A percentile compares a stretch with the other conserved stretches of the same genome.
Conservation (phyloP, 2,329 filamentous ascomycete genomes). For the Verticillium zaregamsianum region DNA sequence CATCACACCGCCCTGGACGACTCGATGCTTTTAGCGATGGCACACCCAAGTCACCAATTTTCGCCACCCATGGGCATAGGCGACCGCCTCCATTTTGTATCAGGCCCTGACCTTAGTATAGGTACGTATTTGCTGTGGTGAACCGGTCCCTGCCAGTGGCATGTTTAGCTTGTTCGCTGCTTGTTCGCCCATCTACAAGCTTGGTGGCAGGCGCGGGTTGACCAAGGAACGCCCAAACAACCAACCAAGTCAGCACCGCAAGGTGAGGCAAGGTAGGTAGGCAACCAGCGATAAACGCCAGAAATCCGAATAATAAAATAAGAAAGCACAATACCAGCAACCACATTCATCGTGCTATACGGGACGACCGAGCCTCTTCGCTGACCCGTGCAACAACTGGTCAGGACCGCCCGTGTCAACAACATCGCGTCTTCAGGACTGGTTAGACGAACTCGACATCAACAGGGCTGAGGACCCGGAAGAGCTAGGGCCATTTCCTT, state of each 20-base stretch:
- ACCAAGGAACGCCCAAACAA: no score
- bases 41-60: background rate
- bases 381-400: background rate
- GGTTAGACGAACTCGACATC: constrained; percentile 5
- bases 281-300: background rate
- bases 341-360: no score
- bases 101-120: background rate
- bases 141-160: no score
- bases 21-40: background rate
- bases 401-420: background rate
- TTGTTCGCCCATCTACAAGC: no score
- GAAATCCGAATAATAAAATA: background rate
- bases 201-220: no score
- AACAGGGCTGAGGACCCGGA: constrained; percentile 10
- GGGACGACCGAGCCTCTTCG: background rate
- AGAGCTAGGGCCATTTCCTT: constrained; percentile 8
- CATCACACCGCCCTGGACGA: background rate
- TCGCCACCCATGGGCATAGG: background rate
- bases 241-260: no score
- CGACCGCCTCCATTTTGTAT: background rate
- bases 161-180: no score
- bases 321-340: background rate
- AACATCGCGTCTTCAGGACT: constrained; percentile 5
- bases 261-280: background rate
- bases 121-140: background rate